Conservation (phyloP, 2,329 filamentous ascomycete genomes). For the Colletotrichum musae region DNA sequence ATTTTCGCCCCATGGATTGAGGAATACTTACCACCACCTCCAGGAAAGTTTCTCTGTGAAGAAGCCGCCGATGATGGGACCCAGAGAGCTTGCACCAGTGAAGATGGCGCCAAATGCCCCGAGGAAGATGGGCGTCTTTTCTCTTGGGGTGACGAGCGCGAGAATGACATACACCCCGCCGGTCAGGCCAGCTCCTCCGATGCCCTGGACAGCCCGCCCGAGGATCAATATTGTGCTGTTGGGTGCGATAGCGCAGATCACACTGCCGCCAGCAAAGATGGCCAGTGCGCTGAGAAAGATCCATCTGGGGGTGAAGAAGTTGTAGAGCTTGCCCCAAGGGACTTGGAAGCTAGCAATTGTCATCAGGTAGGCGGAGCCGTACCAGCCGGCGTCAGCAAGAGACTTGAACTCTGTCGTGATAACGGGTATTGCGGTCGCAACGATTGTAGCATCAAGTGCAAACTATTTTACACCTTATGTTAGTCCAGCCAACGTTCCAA, state of each 20-base stretch:
- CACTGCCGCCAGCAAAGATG: constrained; percentile 51
- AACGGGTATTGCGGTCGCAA: constrained; percentile 54
- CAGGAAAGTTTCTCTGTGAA: too few species aligned
- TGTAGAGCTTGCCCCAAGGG: constrained; percentile 51
- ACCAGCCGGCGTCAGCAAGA: constrained; percentile 59
- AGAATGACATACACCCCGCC: constrained; percentile 69
- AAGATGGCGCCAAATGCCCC: constrained; percentile 64
- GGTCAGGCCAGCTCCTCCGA: constrained; percentile 52
- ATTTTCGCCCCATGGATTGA: too few species aligned
- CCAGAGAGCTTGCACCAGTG: constrained; percentile 47
- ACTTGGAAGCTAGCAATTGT: constrained; percentile 46
- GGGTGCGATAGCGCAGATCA: constrained; percentile 54
- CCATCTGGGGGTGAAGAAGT: constrained; percentile 48
- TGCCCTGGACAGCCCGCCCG: constrained; percentile 54
- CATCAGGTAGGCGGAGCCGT: constrained; percentile 48
- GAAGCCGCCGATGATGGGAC: not conserved
- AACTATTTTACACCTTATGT: too few species aligned
- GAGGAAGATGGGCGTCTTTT: constrained; percentile 55
- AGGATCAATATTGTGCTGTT: constrained; percentile 53
- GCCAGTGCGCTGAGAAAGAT: constrained; percentile 48
- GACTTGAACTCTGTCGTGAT: constrained; percentile 53
- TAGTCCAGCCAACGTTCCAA: too few species aligned
- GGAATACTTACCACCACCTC: too few species aligned
- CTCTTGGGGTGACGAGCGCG: constrained; percentile 68
- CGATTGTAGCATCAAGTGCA: too few species aligned